These are phyloP conservation scores for Fusarium hainanense DNA, from an alignment of 2,329 filamentous ascomycete species.

Conservation along the genomic window DNA sequence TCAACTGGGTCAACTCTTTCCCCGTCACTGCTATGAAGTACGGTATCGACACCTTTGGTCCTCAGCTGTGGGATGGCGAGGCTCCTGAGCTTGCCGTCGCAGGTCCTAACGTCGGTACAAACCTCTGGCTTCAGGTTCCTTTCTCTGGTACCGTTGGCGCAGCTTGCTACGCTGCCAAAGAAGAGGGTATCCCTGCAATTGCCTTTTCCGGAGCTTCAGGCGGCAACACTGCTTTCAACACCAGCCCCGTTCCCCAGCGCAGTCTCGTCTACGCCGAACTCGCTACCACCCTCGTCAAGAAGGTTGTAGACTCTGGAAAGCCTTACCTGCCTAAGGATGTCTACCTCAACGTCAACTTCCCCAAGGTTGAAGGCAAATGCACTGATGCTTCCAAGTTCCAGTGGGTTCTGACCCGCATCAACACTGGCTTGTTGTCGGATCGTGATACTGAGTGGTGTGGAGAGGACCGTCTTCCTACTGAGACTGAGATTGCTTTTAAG, in stretches of 20 bases:
- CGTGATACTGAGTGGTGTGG: constrained; percentile 70
- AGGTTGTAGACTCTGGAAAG: constrained; percentile 64
- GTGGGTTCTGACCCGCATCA: constrained; percentile 73
- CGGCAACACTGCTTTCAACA: constrained; percentile 65
- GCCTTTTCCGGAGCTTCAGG: constrained; percentile 71
- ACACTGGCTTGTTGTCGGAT: constrained; percentile 62
- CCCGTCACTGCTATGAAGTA: constrained; percentile 73
- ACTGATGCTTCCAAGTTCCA: constrained; percentile 64
- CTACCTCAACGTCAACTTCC: constrained; percentile 78
- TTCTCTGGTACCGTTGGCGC: constrained; percentile 77
- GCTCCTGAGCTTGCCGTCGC: constrained; percentile 72
- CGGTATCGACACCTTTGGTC: constrained; percentile 68
- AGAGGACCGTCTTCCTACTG: constrained; percentile 65
- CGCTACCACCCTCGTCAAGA: constrained; percentile 66
- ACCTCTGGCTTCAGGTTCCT: constrained; percentile 65
- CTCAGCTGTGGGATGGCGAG: constrained; percentile 63
- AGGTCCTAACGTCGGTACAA: constrained; percentile 70
- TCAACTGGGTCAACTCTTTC: constrained; percentile 79
- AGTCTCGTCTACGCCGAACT: constrained; percentile 73
- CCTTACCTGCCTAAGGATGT: constrained; percentile 71
- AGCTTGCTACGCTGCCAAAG: constrained; percentile 66
- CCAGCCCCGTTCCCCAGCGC: constrained; percentile 62
- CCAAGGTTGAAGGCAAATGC: constrained; percentile 63
- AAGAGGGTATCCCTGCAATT: constrained; percentile 70
- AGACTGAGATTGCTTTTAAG: constrained; percentile 62